Evolutionary conservation across 2,329 filamentous ascomycete genomes (phyloP).

Genomic region (Fusarium duplospermum): DNA sequence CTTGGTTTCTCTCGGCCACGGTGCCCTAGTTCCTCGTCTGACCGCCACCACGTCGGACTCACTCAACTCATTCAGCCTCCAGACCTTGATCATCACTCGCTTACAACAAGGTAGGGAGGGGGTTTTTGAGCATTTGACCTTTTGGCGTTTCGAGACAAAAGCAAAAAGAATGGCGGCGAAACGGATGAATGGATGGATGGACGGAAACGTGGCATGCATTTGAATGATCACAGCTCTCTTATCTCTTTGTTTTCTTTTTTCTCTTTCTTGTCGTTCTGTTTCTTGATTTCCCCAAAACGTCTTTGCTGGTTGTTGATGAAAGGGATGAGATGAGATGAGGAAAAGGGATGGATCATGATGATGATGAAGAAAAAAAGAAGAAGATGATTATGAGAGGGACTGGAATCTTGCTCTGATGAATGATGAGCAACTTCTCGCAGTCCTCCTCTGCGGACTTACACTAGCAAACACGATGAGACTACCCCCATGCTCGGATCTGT

Average conservation of each 20-base stretch:
- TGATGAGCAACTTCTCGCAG: constrained; percentile 11
- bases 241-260: constrained; percentile 33
- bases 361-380: background rate
- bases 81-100: constrained; percentile 21
- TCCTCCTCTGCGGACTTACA: constrained; percentile 16
- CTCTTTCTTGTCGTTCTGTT: background rate
- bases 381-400: constrained; percentile 18
- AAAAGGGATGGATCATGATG: background rate
- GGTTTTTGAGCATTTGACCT: constrained; percentile 46
- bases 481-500: constrained; percentile 31
- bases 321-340: constrained; percentile 9
- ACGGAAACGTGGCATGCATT: constrained; percentile 48
- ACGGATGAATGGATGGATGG: constrained; percentile 46
- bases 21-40: constrained; percentile 39
- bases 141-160: constrained; percentile 47
- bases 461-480: constrained; percentile 31
- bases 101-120: constrained; percentile 24
- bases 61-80: constrained; percentile 37
- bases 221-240: constrained; percentile 47
- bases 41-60: constrained; percentile 41
- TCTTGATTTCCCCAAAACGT: constrained; percentile 38
- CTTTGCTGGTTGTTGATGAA: constrained; percentile 26
- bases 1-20: constrained; percentile 30
- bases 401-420: constrained; percentile 24
- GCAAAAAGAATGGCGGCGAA: constrained; percentile 47